These are phyloP conservation scores for Paralagenidium karlingii DNA, from an alignment of 352 stramenopile species.

Conservation along the genomic window DNA sequence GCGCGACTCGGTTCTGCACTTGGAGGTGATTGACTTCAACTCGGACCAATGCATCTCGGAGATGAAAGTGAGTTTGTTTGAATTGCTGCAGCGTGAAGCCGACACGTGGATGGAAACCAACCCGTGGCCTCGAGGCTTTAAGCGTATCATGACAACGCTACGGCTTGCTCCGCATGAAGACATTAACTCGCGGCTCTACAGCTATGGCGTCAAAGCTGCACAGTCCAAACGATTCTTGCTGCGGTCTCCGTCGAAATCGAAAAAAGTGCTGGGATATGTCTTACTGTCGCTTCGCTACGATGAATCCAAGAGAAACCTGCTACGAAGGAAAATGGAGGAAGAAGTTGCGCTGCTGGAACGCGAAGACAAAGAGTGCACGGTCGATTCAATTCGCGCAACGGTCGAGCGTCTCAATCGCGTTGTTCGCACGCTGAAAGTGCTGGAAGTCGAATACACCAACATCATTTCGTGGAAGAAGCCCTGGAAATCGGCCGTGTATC, in stretches of 20 bases:
- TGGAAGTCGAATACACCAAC: conserved; percentile 60
- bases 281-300: conserved; percentile 52
- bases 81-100: conserved; percentile 62
- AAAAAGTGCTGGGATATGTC: conserved; percentile 22
- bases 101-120: conserved; percentile 30
- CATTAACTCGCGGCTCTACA: not conserved
- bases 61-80: conserved; percentile 55
- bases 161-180: too few species aligned
- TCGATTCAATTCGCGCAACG: conserved; percentile 61
- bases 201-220: not conserved
- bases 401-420: conserved; percentile 61
- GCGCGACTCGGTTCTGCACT: conserved; percentile 37
- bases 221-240: not conserved
- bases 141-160: too few species aligned
- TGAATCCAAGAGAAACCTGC: conserved; percentile 56
- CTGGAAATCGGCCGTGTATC: conserved; percentile 54
- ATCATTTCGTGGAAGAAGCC: conserved; percentile 83
- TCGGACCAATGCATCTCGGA: conserved; percentile 59
- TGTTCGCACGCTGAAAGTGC: conserved; percentile 51
- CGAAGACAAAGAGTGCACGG: conserved; percentile 70
- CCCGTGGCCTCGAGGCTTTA: too few species aligned
- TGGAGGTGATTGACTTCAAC: conserved; percentile 80
- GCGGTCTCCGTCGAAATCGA: conserved; percentile 7
- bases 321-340: conserved; percentile 40
- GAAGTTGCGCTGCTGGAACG: conserved; percentile 32